Evolutionary conservation across 2,329 filamentous ascomycete species (phyloP).

Genomic region (Tolypocladium paradoxum): DNA sequence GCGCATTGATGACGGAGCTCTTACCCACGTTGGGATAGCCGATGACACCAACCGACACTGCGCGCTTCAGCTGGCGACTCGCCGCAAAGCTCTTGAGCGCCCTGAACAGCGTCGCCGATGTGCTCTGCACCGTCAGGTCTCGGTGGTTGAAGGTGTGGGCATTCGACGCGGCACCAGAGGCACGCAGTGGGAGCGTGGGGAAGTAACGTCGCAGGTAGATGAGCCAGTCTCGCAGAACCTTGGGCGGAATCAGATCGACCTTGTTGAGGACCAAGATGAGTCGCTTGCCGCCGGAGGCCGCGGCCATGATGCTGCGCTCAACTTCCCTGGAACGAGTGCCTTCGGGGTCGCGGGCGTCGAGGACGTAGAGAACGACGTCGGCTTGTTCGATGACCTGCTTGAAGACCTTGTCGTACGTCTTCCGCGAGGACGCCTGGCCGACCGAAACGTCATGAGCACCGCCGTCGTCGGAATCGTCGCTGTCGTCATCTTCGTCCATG

Average conservation of each 20-base stretch:
- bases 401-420: slow-evolving; percentile 91
- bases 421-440: slow-evolving; percentile 56
- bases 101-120: slow-evolving; percentile 74
- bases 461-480: slow-evolving; percentile 39
- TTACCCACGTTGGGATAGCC: slow-evolving; percentile 96
- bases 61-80: slow-evolving; percentile 73
- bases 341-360: slow-evolving; percentile 85
- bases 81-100: slow-evolving; percentile 84
- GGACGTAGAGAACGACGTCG: slow-evolving; percentile 85
- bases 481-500: slow-evolving; percentile 36
- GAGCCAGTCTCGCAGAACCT: slow-evolving; percentile 77
- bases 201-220: slow-evolving; percentile 77
- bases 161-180: slow-evolving; percentile 71
- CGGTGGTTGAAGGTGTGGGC: slow-evolving; percentile 89
- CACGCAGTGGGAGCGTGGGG: slow-evolving; percentile 80
- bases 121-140: slow-evolving; percentile 76
- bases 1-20: slow-evolving; percentile 90
- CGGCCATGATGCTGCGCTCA: slow-evolving; percentile 85
- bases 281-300: slow-evolving; percentile 70
- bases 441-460: slow-evolving; percentile 41
- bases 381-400: slow-evolving; percentile 83
- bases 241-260: slow-evolving; percentile 78
- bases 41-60: slow-evolving; percentile 84
- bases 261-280: slow-evolving; percentile 92
- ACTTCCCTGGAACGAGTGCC: slow-evolving; percentile 85